phyloP scores from a whole-genome alignment of 441 rosid genomes.

The Brassica balearica region DNA sequence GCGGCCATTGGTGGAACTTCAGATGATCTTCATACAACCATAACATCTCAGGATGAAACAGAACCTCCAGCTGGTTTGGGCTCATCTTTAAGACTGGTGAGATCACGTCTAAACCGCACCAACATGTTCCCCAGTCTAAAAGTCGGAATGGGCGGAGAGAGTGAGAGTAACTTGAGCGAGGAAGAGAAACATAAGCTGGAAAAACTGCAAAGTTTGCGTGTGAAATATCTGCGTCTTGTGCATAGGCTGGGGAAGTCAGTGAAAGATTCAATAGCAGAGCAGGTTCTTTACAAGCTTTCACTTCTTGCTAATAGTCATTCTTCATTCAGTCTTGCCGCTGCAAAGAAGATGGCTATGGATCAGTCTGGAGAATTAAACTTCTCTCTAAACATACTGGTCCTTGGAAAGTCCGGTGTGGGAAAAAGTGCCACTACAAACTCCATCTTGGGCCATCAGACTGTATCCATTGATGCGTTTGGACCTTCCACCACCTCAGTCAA shows the following conservation, averaged over 20 bases:
- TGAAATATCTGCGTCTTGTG: slow-evolving; percentile 79
- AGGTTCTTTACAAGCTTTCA: slow-evolving; percentile 70
- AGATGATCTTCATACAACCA: slow-evolving; percentile 25
- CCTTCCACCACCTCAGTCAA: slow-evolving; percentile 61
- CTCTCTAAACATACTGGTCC: slow-evolving; percentile 69
- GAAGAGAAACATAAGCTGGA: slow-evolving; percentile 83
- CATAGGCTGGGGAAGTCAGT: slow-evolving; percentile 68
- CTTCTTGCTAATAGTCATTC: slow-evolving; percentile 55
- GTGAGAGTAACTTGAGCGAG: slow-evolving; percentile 68
- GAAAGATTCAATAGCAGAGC: slow-evolving; percentile 66
- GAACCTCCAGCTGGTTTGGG: slow-evolving; percentile 83
- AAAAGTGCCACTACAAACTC: slow-evolving; percentile 83
- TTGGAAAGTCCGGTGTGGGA: slow-evolving; percentile 87
- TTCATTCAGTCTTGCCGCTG: slow-evolving; percentile 64
- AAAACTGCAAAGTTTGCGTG: slow-evolving; percentile 64
- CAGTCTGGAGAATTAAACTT: slow-evolving; percentile 61
- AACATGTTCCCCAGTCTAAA: slow-evolving; percentile 55
- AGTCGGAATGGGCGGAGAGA: slow-evolving; percentile 43
- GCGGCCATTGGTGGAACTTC: slow-evolving; percentile 46
- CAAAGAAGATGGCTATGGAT: slow-evolving; percentile 62
- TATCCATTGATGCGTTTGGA: slow-evolving; percentile 64
- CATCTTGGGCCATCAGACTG: slow-evolving; percentile 67
- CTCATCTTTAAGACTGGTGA: slow-evolving; percentile 65
- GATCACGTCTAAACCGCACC: slow-evolving; percentile 62
- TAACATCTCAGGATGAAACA: too few relatives aligned